These are phyloP conservation scores for Coleophoma eucalyptorum DNA, from an alignment of 2,329 filamentous ascomycete genomes.

Conservation along the genomic window DNA sequence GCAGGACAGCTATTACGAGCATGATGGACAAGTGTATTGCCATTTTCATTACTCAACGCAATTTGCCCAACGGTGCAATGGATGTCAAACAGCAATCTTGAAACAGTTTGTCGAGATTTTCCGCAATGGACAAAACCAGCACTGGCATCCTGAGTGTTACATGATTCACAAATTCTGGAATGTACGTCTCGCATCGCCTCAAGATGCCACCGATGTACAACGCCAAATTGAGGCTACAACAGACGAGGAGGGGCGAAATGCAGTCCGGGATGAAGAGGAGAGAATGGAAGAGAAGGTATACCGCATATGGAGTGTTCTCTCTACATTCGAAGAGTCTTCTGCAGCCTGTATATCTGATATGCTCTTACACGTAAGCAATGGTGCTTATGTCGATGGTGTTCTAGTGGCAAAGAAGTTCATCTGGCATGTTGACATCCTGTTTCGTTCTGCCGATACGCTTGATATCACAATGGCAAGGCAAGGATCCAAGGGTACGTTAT, in stretches of 20 bases:
- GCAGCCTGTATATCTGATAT: constrained; percentile 98
- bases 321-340: constrained; percentile 94
- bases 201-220: constrained; percentile 41
- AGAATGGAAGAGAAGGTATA: constrained; percentile 97
- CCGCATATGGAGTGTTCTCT: constrained; percentile 96
- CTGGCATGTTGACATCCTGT: constrained; percentile 89
- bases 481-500: constrained; percentile 67
- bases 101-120: constrained; percentile 99
- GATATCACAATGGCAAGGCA: constrained; percentile 67
- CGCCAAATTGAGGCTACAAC: constrained; percentile 44
- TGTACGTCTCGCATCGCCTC: constrained; percentile 61
- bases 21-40: constrained; percentile 93
- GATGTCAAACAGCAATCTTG: constrained; percentile 92
- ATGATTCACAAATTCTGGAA: constrained; percentile 99
- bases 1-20: constrained; percentile 98
- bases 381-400: constrained; percentile 91
- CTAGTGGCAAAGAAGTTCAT: constrained; percentile 96
- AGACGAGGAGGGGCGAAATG: constrained; percentile 65
- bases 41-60: constrained; percentile 98
- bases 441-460: constrained; percentile 81
- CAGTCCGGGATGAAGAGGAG: constrained; percentile 82
- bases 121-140: constrained; percentile 94
- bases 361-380: constrained; percentile 97
- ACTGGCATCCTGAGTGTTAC: constrained; percentile 99
- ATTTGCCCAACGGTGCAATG: constrained; percentile 93